Conservation (phyloP, 2,329 filamentous ascomycete genomes). For the Rutstroemia sp. region DNA sequence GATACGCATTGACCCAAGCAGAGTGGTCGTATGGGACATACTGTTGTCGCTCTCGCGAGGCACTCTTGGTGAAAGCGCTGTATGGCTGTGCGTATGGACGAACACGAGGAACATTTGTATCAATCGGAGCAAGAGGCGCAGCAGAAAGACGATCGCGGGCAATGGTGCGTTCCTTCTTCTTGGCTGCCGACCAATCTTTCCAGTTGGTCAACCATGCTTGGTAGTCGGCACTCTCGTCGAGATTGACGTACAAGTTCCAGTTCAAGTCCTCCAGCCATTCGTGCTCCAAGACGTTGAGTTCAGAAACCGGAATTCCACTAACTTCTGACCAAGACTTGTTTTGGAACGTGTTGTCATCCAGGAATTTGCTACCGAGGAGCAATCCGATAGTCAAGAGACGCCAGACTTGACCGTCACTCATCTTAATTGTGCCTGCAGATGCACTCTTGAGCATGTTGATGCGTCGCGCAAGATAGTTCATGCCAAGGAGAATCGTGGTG, state of each 20-base stretch:
- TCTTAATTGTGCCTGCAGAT: constrained; percentile 24
- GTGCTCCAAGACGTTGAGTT: constrained; percentile 61
- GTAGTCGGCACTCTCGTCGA: constrained; percentile 54
- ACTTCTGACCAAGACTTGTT: constrained; percentile 73
- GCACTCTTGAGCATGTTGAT: constrained; percentile 49
- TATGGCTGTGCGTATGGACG: constrained; percentile 31
- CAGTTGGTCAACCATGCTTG: constrained; percentile 58
- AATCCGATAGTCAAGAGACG: constrained; percentile 62
- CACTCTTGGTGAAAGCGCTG: constrained; percentile 41
- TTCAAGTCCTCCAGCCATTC: constrained; percentile 62
- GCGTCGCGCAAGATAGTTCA: constrained; percentile 60
- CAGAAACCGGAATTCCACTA: constrained; percentile 60
- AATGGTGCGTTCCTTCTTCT: constrained; percentile 31
- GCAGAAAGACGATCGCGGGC: constrained; percentile 32
- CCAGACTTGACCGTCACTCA: constrained; percentile 53
- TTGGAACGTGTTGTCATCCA: constrained; percentile 74
- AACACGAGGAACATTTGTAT: constrained; percentile 52
- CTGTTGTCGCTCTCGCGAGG: constrained; percentile 25
- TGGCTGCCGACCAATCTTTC: constrained; percentile 50
- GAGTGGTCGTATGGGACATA: constrained; percentile 25
- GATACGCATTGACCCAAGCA: constrained; percentile 27
- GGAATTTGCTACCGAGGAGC: constrained; percentile 66
- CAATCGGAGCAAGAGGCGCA: constrained; percentile 35
- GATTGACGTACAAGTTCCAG: constrained; percentile 63
- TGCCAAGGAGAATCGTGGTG: constrained; percentile 62